Conservation (phyloP, 768 basidiomycete genomes). For the Mycena haematopus region DNA sequence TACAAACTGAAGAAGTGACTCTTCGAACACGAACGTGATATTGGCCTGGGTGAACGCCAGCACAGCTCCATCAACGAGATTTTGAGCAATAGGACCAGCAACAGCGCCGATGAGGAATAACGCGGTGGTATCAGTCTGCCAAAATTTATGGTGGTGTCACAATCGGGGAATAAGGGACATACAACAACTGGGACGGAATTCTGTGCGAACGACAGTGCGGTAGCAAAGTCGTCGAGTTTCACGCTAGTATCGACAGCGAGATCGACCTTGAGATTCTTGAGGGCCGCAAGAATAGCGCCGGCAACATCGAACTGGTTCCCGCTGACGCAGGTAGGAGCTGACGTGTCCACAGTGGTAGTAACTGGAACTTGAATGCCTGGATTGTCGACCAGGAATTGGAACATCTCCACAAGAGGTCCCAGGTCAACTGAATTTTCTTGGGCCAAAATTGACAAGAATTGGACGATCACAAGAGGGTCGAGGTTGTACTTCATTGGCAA, state of each 20-base stretch:
- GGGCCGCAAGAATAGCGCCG: constrained; percentile 65
- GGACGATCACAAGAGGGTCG: constrained; percentile 65
- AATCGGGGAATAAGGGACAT: constrained; percentile 29
- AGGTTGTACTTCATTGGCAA: constrained; percentile 71
- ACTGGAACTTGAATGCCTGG: constrained; percentile 61
- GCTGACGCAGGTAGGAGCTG: constrained; percentile 64
- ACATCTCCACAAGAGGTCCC: constrained; percentile 62
- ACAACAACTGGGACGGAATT: constrained; percentile 39
- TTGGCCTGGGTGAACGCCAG: constrained; percentile 63
- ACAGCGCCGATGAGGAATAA: constrained; percentile 77
- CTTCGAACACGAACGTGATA: constrained; percentile 52
- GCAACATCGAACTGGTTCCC: constrained; percentile 69
- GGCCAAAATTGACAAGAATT: constrained; percentile 57
- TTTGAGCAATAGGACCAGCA: constrained; percentile 68
- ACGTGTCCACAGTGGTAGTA: constrained; percentile 58
- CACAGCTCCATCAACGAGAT: constrained; percentile 62
- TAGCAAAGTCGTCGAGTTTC: constrained; percentile 64
- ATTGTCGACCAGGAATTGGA: constrained; percentile 58
- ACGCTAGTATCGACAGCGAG: constrained; percentile 59
- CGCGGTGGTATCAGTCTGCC: constrained; percentile 65
- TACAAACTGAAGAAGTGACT: background rate
- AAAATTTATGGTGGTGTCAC: background rate
- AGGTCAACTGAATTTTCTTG: constrained; percentile 61
- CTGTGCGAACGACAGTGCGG: constrained; percentile 22
- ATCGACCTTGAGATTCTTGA: constrained; percentile 65